Base-by-base conservation (phyloP, 2,329 filamentous ascomycete genomes). In the Colletotrichum orbiculare region DNA sequence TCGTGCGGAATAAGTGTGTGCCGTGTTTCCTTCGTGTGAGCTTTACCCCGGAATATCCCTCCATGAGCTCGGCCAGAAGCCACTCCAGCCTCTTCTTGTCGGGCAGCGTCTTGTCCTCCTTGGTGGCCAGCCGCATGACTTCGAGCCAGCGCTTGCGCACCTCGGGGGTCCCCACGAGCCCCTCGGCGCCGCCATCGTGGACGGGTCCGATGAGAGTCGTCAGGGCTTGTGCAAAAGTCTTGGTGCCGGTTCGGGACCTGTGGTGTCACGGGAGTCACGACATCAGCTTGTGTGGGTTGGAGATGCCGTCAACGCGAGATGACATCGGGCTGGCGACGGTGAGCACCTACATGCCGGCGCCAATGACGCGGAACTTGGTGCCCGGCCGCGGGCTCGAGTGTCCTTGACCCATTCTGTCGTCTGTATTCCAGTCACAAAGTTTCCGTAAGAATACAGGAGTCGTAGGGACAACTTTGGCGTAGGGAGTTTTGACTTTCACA, bases 151-250 rank as follows among this genome's bases (percentile, higher is more conserved):
- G 54, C 55, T 63, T 67, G 50, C 68, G 49, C 25, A 69, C 65
- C 47, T 25, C 42, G 52, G 68, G 61, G 13, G 67, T 56, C 1
- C 69, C 70, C 17, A 60, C 52, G 15, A 58, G 67, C 2, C 66
- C 25, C 50, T 72, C 67, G 1, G 70, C 70, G 43, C 70, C 69
- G 43, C 68, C 67, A 43, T 72, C 68, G 57, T 71, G 67, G 33
- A 72, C 69, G 3, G 71, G 70, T 3, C 64, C 70, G 33, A 73
- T 68, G 33, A 73, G 64, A 33, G 69, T 73, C 25, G 65, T 58
- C 13, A 72, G 64, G 1, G 71, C 72, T 11, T 47, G 57, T 38
- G 64, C 64, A 63, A 74, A 68, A 3, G 71, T 72, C 34, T 68
- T 65, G 15, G 71, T 73, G 49, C 71, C 72, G 7, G 71, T 72